Conservation (phyloP, 2,329 filamentous ascomycete species). For the Phoma sp. region DNA sequence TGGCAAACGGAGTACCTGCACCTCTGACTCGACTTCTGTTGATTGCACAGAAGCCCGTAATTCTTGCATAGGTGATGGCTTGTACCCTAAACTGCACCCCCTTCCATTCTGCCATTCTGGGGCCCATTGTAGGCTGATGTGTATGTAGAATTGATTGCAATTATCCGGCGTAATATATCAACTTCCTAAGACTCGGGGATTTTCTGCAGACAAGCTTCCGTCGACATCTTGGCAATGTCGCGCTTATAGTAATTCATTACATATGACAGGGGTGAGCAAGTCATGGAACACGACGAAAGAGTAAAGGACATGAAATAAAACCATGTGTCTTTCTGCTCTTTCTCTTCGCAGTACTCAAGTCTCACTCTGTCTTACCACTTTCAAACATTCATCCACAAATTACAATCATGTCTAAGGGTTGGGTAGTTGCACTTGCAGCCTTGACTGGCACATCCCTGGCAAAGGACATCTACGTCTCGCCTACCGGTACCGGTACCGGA, state of each 20-base stretch:
- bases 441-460: not conserved
- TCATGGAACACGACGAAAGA: not conserved
- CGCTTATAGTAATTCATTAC: slow-evolving; percentile 2
- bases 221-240: slow-evolving; percentile 1
- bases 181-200: not conserved
- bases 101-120: not conserved
- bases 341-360: not conserved
- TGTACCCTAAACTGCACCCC: not conserved
- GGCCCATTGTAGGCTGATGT: not conserved
- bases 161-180: not conserved
- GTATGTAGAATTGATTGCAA: not conserved
- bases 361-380: not conserved
- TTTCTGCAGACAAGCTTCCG: not conserved
- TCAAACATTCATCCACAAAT: not conserved
- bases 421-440: not conserved
- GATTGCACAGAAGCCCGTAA: not conserved
- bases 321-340: not conserved
- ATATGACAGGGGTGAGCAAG: slow-evolving; percentile 1
- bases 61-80: not conserved
- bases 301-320: not conserved
- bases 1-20: too few relatives aligned
- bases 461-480: slow-evolving; percentile 55
- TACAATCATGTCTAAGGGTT: not conserved
- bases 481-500: slow-evolving; percentile 50
- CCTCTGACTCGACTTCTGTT: too few relatives aligned